These are phyloP conservation scores for Metschnikowia peoriensis DNA, from an alignment of 805 yeast species.

Conservation along the genomic window DNA sequence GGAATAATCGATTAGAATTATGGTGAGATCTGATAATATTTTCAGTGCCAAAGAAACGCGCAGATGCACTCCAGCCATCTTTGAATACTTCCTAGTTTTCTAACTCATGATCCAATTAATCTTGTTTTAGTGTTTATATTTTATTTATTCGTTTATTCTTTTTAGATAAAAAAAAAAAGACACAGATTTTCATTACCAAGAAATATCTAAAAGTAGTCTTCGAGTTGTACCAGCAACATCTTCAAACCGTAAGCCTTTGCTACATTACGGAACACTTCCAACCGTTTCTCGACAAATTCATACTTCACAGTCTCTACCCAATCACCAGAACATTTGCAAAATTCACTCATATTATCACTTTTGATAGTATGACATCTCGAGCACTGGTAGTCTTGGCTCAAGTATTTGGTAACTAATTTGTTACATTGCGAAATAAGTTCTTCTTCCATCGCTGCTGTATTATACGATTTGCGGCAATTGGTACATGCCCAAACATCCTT, in stretches of 20 bases:
- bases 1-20: neutral
- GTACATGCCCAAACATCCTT: conserved; percentile 57
- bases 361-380: conserved; percentile 67
- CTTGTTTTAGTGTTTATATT: too few relatives aligned
- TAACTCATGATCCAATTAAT: too few relatives aligned
- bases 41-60: neutral
- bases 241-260: conserved; percentile 60
- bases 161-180: neutral
- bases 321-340: conserved; percentile 85
- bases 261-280: conserved; percentile 55
- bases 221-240: conserved; percentile 44
- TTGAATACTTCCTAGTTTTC: neutral
- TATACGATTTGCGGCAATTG: conserved; percentile 62
- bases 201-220: conserved; percentile 18
- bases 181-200: neutral
- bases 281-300: conserved; percentile 42
- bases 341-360: conserved; percentile 64
- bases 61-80: neutral
- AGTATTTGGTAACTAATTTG: conserved; percentile 55
- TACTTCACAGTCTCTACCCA: conserved; percentile 63
- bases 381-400: conserved; percentile 81
- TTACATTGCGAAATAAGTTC: conserved; percentile 64
- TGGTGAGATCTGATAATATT: neutral
- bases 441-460: conserved; percentile 75
- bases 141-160: neutral